Evolutionary conservation across 1,284 basidiomycete genomes (phyloP), one percentile per base, ranked within the genome.

Genomic region (Chalciporus sp.): DNA sequence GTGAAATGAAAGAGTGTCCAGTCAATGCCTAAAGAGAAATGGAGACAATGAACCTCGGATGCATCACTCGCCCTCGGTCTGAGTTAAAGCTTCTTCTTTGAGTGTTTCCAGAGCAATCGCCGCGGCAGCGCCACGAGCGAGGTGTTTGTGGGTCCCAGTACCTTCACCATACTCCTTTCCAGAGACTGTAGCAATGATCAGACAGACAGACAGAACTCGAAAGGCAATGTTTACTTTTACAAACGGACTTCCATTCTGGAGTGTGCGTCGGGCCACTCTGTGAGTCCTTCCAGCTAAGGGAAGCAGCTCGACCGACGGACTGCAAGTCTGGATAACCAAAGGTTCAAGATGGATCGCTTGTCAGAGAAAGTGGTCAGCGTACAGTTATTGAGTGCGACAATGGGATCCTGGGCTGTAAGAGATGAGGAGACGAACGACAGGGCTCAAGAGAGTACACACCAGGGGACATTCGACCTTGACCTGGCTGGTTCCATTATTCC

Each of bases 211-310:
- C 51, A 37, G 35, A 47, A 39, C 54, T 55, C 7, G 33, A 37
- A 53, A 49, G 14, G 56, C 29, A 53, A 45, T 20, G 58, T 71
- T 64, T 62, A 85, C 86, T 77, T 74, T 82, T 86, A 66, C 84
- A 87, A 4, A 76, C 58, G 3, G 72, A 78, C 4, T 74, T 83
- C 86, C 86, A 88, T 39, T 68, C 63, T 4, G 77, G 80, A 3
- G 67, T 69, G 55, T 85, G 75, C n/a, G 71, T 71, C 0, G 74
- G 74, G 0, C 84, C 85, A 17, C 67, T 63, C 7, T 61, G 65
- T 0, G 71, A 72, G 42, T 86, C 82, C 27, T 72, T 61, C 84
- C 85, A 88, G 60, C 76, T 81, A 23, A 87, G 72, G 28, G 77
- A 63, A 27, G 76, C 46, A 26, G 74, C 61, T 35, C 71, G 70